A percentile compares a stretch with the other conserved stretches of the same genome.
Evolutionary conservation across 176 grass and related monocot genomes (phyloP).

Genomic region (Bromus sterilis): DNA sequence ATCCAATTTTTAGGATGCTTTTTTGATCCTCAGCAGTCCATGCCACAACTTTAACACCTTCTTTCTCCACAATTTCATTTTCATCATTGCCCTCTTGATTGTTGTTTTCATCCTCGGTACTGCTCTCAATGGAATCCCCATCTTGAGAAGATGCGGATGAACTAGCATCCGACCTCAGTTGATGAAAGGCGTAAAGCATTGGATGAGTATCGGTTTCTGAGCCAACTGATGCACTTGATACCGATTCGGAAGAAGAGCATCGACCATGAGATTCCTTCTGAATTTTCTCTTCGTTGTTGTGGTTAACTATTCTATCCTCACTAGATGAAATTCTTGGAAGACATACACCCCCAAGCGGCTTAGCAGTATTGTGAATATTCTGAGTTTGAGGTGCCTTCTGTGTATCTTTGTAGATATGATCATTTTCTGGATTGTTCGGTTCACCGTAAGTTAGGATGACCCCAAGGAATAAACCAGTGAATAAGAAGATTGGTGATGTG

Average conservation of each 20-base stretch:
- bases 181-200: constrained; percentile 34
- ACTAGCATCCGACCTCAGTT: constrained; percentile 16
- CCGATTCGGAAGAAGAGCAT: constrained; percentile 24
- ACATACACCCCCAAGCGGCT: neutral
- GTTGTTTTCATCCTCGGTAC: constrained; percentile 13
- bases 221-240: constrained; percentile 28
- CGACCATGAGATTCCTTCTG: neutral
- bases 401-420: constrained; percentile 30
- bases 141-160: constrained; percentile 37
- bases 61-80: neutral
- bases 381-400: neutral
- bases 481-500: constrained; percentile 41
- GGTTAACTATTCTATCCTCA: neutral
- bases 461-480: constrained; percentile 43
- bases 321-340: constrained; percentile 6
- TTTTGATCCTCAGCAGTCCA: constrained; percentile 62
- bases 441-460: constrained; percentile 38
- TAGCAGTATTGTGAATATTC: neutral
- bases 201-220: constrained; percentile 31
- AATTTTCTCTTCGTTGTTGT: constrained; percentile 1
- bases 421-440: constrained; percentile 26
- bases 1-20: constrained; percentile 39
- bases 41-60: constrained; percentile 20
- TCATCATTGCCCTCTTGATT: constrained; percentile 16
- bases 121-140: constrained; percentile 30